A percentile compares a stretch with the other conserved stretches of the same genome.
Conservation (phyloP, 2,329 filamentous ascomycete species). For the Ophiostoma australiae region DNA sequence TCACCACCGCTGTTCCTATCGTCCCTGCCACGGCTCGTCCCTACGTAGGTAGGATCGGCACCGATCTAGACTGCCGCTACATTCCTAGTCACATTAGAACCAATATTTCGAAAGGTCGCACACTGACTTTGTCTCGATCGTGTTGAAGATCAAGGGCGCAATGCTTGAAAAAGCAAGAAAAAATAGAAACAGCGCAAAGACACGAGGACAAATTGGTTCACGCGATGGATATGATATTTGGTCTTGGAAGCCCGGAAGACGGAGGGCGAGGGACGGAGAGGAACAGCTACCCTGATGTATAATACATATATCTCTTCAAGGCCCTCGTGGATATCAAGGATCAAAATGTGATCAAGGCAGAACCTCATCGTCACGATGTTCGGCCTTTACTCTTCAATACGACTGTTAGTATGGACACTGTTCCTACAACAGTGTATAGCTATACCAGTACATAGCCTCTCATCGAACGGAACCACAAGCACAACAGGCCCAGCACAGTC, state of each 20-base stretch:
- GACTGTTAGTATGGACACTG: not conserved
- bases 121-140: not conserved
- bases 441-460: not conserved
- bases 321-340: not conserved
- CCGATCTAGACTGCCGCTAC: not conserved
- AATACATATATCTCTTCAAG: not conserved
- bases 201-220: not conserved
- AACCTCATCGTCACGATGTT: not conserved
- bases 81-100: not conserved
- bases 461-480: not conserved
- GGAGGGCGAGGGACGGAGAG: not conserved
- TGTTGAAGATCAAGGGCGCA: conserved; percentile 1
- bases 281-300: not conserved
- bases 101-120: not conserved
- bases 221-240: not conserved
- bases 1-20: not conserved
- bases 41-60: conserved; percentile 6
- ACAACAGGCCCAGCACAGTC: not conserved
- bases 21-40: not conserved
- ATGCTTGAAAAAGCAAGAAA: not conserved
- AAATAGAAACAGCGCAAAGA: not conserved
- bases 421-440: not conserved
- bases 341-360: not conserved
- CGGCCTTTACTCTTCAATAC: not conserved
- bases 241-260: not conserved